A percentile compares a stretch with the other conserved stretches of the same genome.
These are phyloP conservation scores for Cryphonectria nitschkei DNA, from an alignment of 2,329 filamentous ascomycete species.

Conservation along the genomic window DNA sequence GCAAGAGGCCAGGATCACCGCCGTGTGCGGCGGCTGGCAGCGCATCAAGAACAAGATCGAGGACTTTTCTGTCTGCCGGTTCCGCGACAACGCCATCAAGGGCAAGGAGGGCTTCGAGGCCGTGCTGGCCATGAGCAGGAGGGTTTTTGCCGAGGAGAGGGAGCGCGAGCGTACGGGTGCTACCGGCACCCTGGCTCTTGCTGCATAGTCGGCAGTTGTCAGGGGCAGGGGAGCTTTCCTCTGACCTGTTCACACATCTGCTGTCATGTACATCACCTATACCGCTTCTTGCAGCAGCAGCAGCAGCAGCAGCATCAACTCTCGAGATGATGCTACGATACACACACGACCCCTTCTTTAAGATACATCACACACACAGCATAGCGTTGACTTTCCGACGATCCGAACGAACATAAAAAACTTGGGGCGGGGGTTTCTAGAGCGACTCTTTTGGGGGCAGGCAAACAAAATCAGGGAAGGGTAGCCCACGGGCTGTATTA, in stretches of 20 bases:
- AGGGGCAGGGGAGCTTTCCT: too few relatives aligned
- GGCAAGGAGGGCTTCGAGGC: conserved; percentile 94
- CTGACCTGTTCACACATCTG: neutral
- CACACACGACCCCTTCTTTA: conserved; percentile 21
- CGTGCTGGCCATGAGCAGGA: conserved; percentile 89
- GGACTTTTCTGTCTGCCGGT: conserved; percentile 84
- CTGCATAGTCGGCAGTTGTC: conserved; percentile 9
- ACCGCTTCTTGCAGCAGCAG: neutral
- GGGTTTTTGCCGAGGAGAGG: conserved; percentile 88
- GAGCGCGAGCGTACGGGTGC: conserved; percentile 54
- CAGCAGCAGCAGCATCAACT: neutral
- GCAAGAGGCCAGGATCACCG: conserved; percentile 91
- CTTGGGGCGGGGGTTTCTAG: conserved; percentile 10
- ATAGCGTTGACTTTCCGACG: conserved; percentile 28
- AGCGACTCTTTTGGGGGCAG: conserved; percentile 3
- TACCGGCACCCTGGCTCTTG: conserved; percentile 4
- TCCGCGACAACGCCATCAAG: conserved; percentile 87
- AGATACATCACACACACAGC: conserved; percentile 23
- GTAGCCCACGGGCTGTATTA: conserved; percentile 16
- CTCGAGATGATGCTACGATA: conserved; percentile 16
- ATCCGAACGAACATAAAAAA: conserved; percentile 7
- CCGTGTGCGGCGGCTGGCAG: conserved; percentile 94
- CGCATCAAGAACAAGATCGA: conserved; percentile 96
- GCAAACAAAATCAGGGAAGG: neutral
- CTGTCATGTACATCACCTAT: neutral